Evolutionary conservation across 1,284 basidiomycete genomes (phyloP), one percentile per base, ranked within the genome.

Genomic region (Hypsizygus ulmarius): DNA sequence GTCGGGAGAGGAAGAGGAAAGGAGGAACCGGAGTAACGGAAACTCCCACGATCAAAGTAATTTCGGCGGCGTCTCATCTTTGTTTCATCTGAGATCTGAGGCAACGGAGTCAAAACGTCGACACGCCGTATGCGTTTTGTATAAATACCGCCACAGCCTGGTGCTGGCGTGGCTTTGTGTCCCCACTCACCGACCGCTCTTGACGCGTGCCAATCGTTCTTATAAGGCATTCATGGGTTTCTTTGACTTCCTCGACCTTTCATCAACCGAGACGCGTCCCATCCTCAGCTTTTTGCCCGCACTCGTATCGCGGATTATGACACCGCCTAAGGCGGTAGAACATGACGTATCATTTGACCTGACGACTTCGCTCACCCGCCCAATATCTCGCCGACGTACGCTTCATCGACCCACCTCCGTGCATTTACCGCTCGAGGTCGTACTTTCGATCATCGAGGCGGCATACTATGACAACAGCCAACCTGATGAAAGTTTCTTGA

Each of bases 381-480:
- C 3, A 25, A 7, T 25, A 25, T 3, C 32, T 39, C 50, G 42
- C 19, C 39, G 34, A 29, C 47, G 14, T 25, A 30, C 29, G 36
- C 35, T 41, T 21, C 51, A 37, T 45, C 45, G 35, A 16, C 35
- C 55, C 43, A 40, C 42, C 11, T 46, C 59, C 27, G n/a, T 42
- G 36, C 45, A 52, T 16, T 65, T 87, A 30, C 85, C 86, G 4
- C 68, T 81, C 49, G 85, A 87, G 64, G 59, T 88, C 45, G 73
- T 82, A 36, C 65, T 84, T 49, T 61, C 71, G 53, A 79, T 88
- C 62, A 73, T 87, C 52, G 81, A 85, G 61, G 63, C 70, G 14
- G 76, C 78, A 1, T 76, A 69, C 49, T 65, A 70, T 47, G 65
- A 72, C 18, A 61, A 69, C 35, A 46, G 62, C n/a, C 54, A 68